Evolutionary conservation across 305 asterid genomes (phyloP), one percentile per base, ranked within the genome.

Genomic region (Nicotiana rustica): DNA sequence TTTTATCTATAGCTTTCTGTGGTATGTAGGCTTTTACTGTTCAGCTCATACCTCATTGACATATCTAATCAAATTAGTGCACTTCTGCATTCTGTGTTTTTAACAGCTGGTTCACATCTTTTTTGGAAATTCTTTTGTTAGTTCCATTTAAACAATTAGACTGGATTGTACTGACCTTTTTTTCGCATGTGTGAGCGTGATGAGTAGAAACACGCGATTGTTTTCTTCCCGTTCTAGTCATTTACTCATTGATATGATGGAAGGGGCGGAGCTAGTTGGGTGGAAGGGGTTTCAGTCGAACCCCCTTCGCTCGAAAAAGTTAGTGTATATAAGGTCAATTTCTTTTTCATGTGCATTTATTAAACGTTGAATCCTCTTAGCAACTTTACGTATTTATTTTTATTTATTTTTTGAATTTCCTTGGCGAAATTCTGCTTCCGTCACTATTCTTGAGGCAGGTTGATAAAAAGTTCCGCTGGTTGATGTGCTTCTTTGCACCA

Each of bases 11-110:
- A 52, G 66, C 17, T 75, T 75, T 17, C 62, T 25, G 80, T 52
- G 64, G 65, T 47, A 52, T 52, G 65, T 52, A 52, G 64, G 80
- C 80, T 52, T 49, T 52, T 29, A 25, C 65, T 25, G 66, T 55
- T 75, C 66, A 52, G 66, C 49, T 75, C 18, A 15, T 75, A 15
- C 47, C 47, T 75, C 65, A 55, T 25, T 55, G 17, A 29, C 55
- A 0, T 29, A 38, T 49, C 15, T 25, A 8, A 13, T 25, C 65
- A 52, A 75, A 52, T 21, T 47, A 49, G 64, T 73, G 1, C 5
- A 73, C 44, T 7, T 73, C 4, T 19, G 38, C 6, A 70, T 18
- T 70, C 77, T 44, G 12, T 71, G 36, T 41, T 38, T 38, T 38
- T 25, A 18, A 70, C 59, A 70, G 59, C 35, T 70, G 70, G 71